Percentiles rank a stretch among this genome's conserved stretches.
phyloP scores from a whole-genome alignment of 352 stramenopile species.

The Saprolegnia diclina region DNA sequence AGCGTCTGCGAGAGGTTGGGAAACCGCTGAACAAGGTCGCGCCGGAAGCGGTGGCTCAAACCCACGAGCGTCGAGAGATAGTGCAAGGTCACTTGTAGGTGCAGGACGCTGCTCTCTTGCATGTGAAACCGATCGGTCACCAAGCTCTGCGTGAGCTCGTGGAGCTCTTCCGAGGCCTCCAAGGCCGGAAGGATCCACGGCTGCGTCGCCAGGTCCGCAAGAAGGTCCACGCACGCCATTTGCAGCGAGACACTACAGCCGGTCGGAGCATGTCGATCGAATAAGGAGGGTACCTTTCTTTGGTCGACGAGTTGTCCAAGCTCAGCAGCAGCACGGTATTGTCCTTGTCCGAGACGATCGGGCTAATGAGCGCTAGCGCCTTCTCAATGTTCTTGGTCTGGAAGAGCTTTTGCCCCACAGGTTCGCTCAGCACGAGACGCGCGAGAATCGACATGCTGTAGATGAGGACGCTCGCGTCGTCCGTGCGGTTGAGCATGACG shows the following conservation, averaged over 20 bases:
- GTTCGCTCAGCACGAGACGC: slow-evolving; percentile 60
- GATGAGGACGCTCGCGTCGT: slow-evolving; percentile 66
- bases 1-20: slow-evolving; percentile 65
- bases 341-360: slow-evolving; percentile 56
- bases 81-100: slow-evolving; percentile 53
- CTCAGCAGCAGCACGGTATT: slow-evolving; percentile 22
- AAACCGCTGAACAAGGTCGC: slow-evolving; percentile 48
- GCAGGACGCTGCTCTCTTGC: slow-evolving; percentile 46
- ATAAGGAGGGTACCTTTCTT: slow-evolving; percentile 28
- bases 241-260: slow-evolving; percentile 33
- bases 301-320: slow-evolving; percentile 28
- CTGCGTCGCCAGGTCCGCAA: slow-evolving; percentile 56
- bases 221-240: slow-evolving; percentile 53
- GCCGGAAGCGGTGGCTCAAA: slow-evolving; percentile 14
- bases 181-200: slow-evolving; percentile 48
- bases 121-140: slow-evolving; percentile 53
- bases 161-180: slow-evolving; percentile 49
- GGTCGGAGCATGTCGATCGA: too few relatives aligned
- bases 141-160: slow-evolving; percentile 42
- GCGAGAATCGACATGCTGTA: slow-evolving; percentile 73
- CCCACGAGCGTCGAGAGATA: slow-evolving; percentile 51
- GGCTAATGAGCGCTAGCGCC: slow-evolving; percentile 63
- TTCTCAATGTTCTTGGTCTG: slow-evolving; percentile 77
- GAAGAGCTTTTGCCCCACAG: slow-evolving; percentile 74
- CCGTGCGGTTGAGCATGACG: slow-evolving; percentile 73